Evolutionary conservation across 1,284 basidiomycete genomes (phyloP).

Genomic region (Pholiota adiposa): DNA sequence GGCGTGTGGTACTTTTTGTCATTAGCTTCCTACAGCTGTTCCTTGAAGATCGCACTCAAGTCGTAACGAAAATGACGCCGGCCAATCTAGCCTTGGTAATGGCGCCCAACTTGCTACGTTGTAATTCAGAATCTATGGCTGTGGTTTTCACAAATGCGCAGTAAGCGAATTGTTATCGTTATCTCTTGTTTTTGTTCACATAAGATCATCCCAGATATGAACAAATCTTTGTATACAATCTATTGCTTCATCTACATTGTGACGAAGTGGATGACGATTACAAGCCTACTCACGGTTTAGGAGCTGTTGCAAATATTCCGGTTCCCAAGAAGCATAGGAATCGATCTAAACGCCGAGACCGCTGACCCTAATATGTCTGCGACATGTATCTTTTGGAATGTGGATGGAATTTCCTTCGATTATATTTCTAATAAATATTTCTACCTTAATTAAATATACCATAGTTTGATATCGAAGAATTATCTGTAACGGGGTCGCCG

Average conservation of each 20-base stretch:
- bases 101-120: conserved; percentile 87
- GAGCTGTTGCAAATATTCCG: conserved; percentile 51
- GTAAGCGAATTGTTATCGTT: conserved; percentile 48
- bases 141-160: conserved; percentile 89
- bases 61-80: conserved; percentile 85
- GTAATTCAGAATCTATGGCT: conserved; percentile 80
- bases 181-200: conserved; percentile 10
- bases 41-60: conserved; percentile 73
- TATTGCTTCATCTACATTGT: conserved; percentile 80
- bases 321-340: conserved; percentile 50
- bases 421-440: conserved; percentile 10
- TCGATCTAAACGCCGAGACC: conserved; percentile 47
- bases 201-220: conserved; percentile 64
- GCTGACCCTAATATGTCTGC: conserved; percentile 28
- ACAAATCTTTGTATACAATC: conserved; percentile 84
- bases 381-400: conserved; percentile 7
- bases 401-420: conserved; percentile 7
- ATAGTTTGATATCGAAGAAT: not conserved
- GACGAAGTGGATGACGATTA: conserved; percentile 75
- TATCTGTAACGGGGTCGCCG: not conserved
- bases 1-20: conserved; percentile 83
- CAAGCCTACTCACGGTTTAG: conserved; percentile 76
- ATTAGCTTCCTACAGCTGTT: conserved; percentile 91
- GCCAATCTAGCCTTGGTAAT: conserved; percentile 82
- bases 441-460: conserved; percentile 2